Percentiles rank a stretch among this genome's conserved stretches.
phyloP scores from a whole-genome alignment of 257 asterid genomes.

The Solanum piurae region DNA sequence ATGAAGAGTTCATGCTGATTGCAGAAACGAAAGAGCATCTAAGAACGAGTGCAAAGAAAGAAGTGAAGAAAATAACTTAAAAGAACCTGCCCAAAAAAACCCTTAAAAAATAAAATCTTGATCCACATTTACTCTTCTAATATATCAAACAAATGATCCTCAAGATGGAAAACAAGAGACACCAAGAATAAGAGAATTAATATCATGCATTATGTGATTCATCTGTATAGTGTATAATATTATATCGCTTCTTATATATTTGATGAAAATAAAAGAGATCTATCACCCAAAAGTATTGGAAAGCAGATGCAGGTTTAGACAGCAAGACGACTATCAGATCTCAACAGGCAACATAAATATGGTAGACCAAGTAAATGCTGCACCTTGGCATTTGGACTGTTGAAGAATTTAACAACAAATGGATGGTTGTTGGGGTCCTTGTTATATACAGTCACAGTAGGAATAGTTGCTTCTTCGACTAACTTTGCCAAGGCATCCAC shows the following conservation, averaged over 20 bases:
- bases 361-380: background rate
- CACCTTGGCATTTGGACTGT: conserved; percentile 58
- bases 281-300: background rate
- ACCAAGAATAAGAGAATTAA: background rate
- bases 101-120: background rate
- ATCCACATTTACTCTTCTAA: background rate
- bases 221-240: background rate
- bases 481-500: conserved; percentile 67
- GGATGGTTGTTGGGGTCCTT: conserved; percentile 81
- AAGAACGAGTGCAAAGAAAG: background rate
- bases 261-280: background rate
- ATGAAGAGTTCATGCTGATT: background rate
- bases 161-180: background rate
- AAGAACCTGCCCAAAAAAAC: background rate
- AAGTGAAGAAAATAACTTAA: background rate
- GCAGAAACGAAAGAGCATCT: background rate
- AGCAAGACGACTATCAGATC: background rate
- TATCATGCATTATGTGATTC: background rate
- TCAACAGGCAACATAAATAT: background rate
- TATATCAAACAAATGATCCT: background rate
- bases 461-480: conserved; percentile 66
- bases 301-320: background rate
- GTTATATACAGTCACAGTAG: conserved; percentile 67
- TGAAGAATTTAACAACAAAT: conserved; percentile 63
- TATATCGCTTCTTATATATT: background rate